Conservation (phyloP, 2,329 filamentous ascomycete species). For the Neonectria hederae region DNA sequence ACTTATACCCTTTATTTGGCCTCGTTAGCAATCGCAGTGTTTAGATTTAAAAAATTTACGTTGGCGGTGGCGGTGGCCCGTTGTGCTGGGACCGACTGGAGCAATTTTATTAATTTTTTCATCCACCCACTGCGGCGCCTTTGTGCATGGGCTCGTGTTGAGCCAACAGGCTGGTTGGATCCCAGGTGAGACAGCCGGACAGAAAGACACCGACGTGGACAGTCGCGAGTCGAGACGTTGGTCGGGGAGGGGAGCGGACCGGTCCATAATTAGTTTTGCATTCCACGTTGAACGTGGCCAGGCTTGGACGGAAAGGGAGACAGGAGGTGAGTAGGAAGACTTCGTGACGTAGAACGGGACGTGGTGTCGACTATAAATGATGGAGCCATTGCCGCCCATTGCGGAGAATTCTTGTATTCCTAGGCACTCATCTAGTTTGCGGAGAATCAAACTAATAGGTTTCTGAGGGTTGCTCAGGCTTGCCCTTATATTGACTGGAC, state of each 20-base stretch:
- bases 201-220: conserved; percentile 19
- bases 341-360: not conserved
- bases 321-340: not conserved
- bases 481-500: too few relatives aligned
- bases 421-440: conserved; percentile 4
- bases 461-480: not conserved
- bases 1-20: not conserved
- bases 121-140: not conserved
- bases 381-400: conserved; percentile 10
- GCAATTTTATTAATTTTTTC: not conserved
- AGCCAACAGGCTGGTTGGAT: conserved; percentile 1
- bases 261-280: conserved; percentile 17
- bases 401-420: not conserved
- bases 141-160: conserved; percentile 4
- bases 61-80: conserved; percentile 15
- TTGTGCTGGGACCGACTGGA: conserved; percentile 13
- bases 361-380: conserved; percentile 17
- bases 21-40: not conserved
- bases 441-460: not conserved
- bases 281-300: conserved; percentile 14
- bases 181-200: conserved; percentile 13
- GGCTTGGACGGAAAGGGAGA: not conserved
- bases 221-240: conserved; percentile 4
- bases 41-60: not conserved
- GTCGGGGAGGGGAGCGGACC: conserved; percentile 18